These are phyloP conservation scores for Aspergillus ellipticus DNA, from an alignment of 495 filamentous ascomycete species.

Conservation along the genomic window DNA sequence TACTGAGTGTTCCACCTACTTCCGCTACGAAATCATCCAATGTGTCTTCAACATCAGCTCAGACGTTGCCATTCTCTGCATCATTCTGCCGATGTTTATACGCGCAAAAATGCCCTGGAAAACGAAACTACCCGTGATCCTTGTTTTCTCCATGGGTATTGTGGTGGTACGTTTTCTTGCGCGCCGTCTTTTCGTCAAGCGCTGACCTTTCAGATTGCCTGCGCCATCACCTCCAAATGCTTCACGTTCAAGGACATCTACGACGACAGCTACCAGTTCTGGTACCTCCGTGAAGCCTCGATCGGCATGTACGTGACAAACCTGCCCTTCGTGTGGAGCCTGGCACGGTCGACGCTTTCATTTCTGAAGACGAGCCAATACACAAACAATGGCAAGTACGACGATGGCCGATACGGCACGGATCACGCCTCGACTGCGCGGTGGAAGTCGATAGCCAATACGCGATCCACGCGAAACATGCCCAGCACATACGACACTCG, in stretches of 20 bases:
- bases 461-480: background rate
- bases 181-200: no score
- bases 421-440: background rate
- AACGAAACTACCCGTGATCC: background rate
- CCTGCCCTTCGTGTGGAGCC: background rate
- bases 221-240: background rate
- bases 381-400: background rate
- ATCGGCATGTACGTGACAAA: constrained; percentile 4
- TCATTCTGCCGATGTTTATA: background rate
- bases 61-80: background rate
- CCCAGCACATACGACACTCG: background rate
- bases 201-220: background rate
- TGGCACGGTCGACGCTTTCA: background rate
- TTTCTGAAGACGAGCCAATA: background rate
- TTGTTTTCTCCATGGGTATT: constrained; percentile 1
- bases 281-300: background rate
- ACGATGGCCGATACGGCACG: background rate
- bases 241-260: constrained; percentile 1
- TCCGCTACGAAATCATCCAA: background rate
- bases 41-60: background rate
- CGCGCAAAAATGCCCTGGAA: background rate
- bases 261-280: constrained; percentile 2
- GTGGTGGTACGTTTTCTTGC: background rate
- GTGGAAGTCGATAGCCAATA: background rate
- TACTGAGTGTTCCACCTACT: background rate